Evolutionary conservation across 2,329 filamentous ascomycete species (phyloP), one percentile per base, ranked within the genome.

Genomic region (Neophaeococcomyces mojaviensis): DNA sequence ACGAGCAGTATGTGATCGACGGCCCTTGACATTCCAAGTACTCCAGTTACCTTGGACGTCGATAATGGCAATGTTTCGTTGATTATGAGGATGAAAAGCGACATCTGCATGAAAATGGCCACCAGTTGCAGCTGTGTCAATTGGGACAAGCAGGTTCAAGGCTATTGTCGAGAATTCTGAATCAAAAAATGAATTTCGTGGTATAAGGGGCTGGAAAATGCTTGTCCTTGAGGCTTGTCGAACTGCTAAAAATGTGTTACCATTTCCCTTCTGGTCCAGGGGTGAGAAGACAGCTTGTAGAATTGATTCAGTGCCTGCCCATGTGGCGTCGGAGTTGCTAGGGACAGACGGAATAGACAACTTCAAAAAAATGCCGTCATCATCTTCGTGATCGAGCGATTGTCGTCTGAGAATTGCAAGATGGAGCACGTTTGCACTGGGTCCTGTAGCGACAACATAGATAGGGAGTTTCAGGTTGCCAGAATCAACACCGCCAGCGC

Each of bases 31-130:
- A 48, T 66, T 65, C 71, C 64, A 69, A 32, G 81, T 58, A 44
- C 64, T 71, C 79, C 78, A 82, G 32, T 63, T 63, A 1, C 76
- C 76, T 24, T 59, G 54, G 36, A 68, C 66, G 56, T 81, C 76
- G 16, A 81, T 60, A 12, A 81, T 63, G 2, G 68, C 78, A 47
- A 81, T 59, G 55, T 78, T 73, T n/a, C 68, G 67, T 47, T 73
- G 68, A 57, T 76, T 75, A 65, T 72, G 76, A 3, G 77, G 77
- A 55, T 81, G 79, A 60, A 82, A 81, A 5, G 69, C 59, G 9
- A 81, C 66, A 59, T 80, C 70, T 1, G 70, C 70, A 58, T 79
- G 76, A 3, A 69, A 53, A 24, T 59, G 57, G 1, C 67, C 70
- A 9, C 70, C 73, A 2, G 70, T 76, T 13, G n/a, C 7, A 4